Percentiles rank a stretch among this genome's conserved stretches.
These are phyloP conservation scores for Gossypium lobatum DNA, from an alignment of 441 rosid genomes.

Conservation along the genomic window DNA sequence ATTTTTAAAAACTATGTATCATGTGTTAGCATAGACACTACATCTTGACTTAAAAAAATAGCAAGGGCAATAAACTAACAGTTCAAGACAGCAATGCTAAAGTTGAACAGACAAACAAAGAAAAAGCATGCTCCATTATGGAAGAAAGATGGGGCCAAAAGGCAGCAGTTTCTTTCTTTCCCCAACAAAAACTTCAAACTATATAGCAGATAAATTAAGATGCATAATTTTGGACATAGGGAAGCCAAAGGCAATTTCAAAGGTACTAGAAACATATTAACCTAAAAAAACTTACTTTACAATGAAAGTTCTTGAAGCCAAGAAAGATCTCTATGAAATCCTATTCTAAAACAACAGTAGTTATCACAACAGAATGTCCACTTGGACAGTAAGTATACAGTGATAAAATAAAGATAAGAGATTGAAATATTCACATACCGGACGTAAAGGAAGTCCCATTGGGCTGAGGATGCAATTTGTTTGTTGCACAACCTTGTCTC, in stretches of 20 bases:
- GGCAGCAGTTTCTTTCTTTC: background rate
- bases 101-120: background rate
- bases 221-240: background rate
- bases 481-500: slow-evolving; percentile 51
- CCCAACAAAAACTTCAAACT: background rate
- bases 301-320: background rate
- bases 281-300: background rate
- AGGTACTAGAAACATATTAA: background rate
- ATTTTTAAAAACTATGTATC: background rate
- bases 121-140: background rate
- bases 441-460: slow-evolving; percentile 80
- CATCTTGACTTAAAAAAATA: slow-evolving; percentile 4
- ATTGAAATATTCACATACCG: slow-evolving; percentile 38
- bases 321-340: background rate
- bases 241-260: background rate
- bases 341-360: background rate
- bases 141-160: background rate
- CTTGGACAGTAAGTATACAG: background rate
- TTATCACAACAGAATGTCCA: background rate
- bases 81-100: background rate
- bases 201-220: background rate
- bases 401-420: slow-evolving; percentile 4
- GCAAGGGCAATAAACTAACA: background rate
- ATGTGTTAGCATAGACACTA: background rate
- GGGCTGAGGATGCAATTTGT: slow-evolving; percentile 62